Conservation (phyloP, 257 asterid species). For the Nicotiana obtusifolia region DNA sequence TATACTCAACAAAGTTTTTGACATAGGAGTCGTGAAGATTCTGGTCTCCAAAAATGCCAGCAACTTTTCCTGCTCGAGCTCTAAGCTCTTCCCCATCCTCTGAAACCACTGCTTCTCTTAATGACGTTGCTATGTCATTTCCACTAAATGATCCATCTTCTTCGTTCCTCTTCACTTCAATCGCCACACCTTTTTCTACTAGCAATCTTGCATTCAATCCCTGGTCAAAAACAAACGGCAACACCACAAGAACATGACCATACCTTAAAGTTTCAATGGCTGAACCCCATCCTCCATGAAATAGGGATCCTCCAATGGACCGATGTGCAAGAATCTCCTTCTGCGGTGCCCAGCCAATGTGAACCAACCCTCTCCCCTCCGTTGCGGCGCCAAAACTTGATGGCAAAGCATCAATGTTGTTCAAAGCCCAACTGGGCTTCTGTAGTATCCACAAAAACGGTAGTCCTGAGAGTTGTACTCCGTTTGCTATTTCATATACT, state of each 20-base stretch:
- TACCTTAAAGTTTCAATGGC: slow-evolving; percentile 17
- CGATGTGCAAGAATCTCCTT: slow-evolving; percentile 29
- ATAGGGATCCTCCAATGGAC: slow-evolving; percentile 25
- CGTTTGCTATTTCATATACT: slow-evolving; percentile 21
- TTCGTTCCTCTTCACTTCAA: slow-evolving; percentile 25
- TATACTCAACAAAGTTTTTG: slow-evolving; percentile 13
- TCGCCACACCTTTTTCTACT: slow-evolving; percentile 30
- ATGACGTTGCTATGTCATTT: slow-evolving; percentile 19
- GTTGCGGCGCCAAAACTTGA: not conserved
- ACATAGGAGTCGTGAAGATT: slow-evolving; percentile 6
- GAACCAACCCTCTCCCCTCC: slow-evolving; percentile 17
- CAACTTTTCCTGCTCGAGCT: slow-evolving; percentile 15
- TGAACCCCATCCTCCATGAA: slow-evolving; percentile 39
- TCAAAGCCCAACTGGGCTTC: slow-evolving; percentile 2
- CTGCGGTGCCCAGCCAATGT: slow-evolving; percentile 9
- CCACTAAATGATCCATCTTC: not conserved
- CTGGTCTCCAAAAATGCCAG: slow-evolving; percentile 17
- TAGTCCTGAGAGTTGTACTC: slow-evolving; percentile 18
- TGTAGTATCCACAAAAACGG: slow-evolving; percentile 18
- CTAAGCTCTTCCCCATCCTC: not conserved
- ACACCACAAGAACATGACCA: slow-evolving; percentile 17
- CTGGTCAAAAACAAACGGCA: too few relatives aligned
- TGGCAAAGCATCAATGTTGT: not conserved
- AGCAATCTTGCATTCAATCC: slow-evolving; percentile 10
- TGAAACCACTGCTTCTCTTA: slow-evolving; percentile 20